These are phyloP conservation scores for Penicillium sp. DNA, from an alignment of 2,329 filamentous ascomycete genomes.

Conservation along the genomic window DNA sequence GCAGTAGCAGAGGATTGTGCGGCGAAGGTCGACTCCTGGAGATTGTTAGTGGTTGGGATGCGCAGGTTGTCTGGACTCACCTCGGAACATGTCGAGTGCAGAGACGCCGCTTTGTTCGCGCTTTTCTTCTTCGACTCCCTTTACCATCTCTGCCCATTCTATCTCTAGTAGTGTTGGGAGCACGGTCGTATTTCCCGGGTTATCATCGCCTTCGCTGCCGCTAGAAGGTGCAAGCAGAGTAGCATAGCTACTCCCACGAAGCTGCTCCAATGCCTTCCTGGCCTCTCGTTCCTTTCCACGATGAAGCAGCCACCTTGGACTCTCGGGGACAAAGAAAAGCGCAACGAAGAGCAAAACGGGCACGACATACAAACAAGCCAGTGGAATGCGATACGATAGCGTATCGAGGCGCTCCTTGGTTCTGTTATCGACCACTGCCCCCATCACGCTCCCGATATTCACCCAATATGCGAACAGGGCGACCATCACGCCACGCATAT, in stretches of 20 bases:
- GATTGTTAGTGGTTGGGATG: not conserved
- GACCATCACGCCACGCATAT: conserved; percentile 51
- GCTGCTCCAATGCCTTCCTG: conserved; percentile 7
- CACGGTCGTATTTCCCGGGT: not conserved
- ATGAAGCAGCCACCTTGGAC: conserved; percentile 28
- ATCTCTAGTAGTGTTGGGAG: conserved; percentile 7
- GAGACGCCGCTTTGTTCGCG: conserved; percentile 7
- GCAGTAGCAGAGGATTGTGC: conserved; percentile 52
- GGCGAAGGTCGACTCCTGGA: conserved; percentile 47
- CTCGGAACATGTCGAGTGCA: conserved; percentile 13
- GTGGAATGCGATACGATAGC: conserved; percentile 25
- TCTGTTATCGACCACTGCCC: conserved; percentile 20
- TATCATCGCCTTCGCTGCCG: not conserved
- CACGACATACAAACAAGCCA: conserved; percentile 24
- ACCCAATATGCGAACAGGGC: conserved; percentile 52
- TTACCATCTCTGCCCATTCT: conserved; percentile 13
- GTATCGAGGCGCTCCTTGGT: conserved; percentile 32
- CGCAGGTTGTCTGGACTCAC: not conserved
- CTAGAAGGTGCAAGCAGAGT: not conserved
- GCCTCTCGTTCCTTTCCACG: conserved; percentile 16
- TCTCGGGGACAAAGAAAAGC: conserved; percentile 29
- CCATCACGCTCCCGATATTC: conserved; percentile 29
- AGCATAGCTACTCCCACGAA: conserved; percentile 4
- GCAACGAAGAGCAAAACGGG: conserved; percentile 23
- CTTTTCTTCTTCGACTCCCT: conserved; percentile 10